Percentiles rank a stretch among this genome's conserved stretches.
Evolutionary conservation across 169 alveolate genomes (phyloP).

Genomic region (Cryptosporidium baileyi): DNA sequence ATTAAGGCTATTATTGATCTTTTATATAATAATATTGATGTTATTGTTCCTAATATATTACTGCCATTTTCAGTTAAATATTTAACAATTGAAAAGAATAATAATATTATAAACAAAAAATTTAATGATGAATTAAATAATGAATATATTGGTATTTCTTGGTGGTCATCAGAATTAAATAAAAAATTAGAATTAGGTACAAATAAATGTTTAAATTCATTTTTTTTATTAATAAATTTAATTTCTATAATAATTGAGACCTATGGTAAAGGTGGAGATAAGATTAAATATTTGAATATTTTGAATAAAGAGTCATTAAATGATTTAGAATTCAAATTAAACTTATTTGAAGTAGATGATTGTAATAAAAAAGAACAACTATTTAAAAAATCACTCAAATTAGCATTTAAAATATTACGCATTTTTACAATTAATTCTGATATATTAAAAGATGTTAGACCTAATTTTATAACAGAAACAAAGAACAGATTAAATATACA

Average conservation of each 20-base stretch:
- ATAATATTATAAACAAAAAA: neutral
- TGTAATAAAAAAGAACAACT: neutral
- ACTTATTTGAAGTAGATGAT: conserved; percentile 1
- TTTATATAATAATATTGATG: conserved; percentile 19
- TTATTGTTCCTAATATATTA: conserved; percentile 21
- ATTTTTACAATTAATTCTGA: neutral
- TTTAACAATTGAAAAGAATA: conserved; percentile 8
- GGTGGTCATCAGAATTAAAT: conserved; percentile 53
- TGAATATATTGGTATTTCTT: neutral
- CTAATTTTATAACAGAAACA: conserved; percentile 4
- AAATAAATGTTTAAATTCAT: neutral
- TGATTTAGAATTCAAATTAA: neutral
- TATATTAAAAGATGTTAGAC: neutral
- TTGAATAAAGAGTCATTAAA: neutral
- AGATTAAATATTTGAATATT: neutral
- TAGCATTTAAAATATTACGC: conserved; percentile 1
- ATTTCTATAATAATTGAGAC: conserved; percentile 39
- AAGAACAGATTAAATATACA: conserved; percentile 13
- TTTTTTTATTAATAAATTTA: neutral
- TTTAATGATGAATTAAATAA: neutral
- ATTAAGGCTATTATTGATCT: conserved; percentile 24
- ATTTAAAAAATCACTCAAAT: conserved; percentile 16
- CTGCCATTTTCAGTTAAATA: conserved; percentile 44
- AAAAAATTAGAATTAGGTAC: conserved; percentile 14
- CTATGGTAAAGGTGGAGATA: conserved; percentile 34